Conservation (phyloP, 345 rosid genomes). For the Eucalyptus marginata region DNA sequence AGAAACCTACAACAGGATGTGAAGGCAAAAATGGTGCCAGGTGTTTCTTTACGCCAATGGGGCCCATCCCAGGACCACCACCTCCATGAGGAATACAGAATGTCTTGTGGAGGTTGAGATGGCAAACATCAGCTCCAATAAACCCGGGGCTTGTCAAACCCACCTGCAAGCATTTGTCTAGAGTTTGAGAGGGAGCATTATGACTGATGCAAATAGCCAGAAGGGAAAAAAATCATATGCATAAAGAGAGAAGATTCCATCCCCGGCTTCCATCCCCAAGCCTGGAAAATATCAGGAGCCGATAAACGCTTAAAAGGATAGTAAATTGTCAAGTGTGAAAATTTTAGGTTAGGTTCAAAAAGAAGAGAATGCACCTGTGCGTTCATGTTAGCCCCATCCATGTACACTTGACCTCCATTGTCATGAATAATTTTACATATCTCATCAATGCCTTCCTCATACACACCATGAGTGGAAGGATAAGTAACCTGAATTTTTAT, state of each 20-base stretch:
- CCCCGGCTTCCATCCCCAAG: neutral
- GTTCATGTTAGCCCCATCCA: constrained; percentile 99
- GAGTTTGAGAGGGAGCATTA: neutral
- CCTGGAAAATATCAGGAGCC: neutral
- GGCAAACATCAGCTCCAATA: constrained; percentile 99
- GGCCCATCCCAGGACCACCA: constrained; percentile 99
- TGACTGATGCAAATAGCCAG: neutral
- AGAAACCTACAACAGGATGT: constrained; percentile 81
- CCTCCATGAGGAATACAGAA: constrained; percentile 99
- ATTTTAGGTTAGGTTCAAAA: neutral
- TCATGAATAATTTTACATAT: constrained; percentile 88
- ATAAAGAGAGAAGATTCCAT: neutral
- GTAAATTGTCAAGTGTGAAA: neutral
- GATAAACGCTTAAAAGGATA: neutral
- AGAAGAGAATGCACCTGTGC: constrained; percentile 55
- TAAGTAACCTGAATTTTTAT: constrained; percentile 59
- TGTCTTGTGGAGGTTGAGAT: constrained; percentile 97
- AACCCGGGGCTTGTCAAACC: constrained; percentile 98
- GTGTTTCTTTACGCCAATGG: constrained; percentile 96
- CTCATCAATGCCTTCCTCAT: constrained; percentile 95
- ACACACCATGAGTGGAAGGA: constrained; percentile 97
- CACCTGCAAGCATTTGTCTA: constrained; percentile 32
- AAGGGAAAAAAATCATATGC: neutral
- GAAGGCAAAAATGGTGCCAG: constrained; percentile 95
- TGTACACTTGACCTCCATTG: constrained; percentile 98